phyloP scores from a whole-genome alignment of 2,329 filamentous ascomycete genomes.

The Venturia oleaginea region DNA sequence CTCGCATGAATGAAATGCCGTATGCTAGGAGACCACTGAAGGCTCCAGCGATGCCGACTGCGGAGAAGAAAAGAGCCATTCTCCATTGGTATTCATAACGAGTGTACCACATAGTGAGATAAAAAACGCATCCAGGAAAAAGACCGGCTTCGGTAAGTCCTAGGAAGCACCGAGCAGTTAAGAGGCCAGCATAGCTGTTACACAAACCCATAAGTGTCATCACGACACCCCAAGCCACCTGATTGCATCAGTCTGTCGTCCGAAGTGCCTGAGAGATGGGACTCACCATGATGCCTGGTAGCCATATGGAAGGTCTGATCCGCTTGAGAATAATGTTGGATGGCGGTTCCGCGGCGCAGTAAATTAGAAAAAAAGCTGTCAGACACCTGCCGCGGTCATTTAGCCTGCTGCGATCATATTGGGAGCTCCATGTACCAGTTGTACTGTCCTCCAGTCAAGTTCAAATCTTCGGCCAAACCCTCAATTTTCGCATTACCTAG shows the following conservation, averaged over 20 bases:
- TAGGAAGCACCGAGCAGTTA: constrained; percentile 39
- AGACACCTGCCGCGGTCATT: not conserved
- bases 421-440: not conserved
- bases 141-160: constrained; percentile 31
- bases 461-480: constrained; percentile 13
- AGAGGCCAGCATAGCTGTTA: constrained; percentile 37
- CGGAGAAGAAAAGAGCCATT: constrained; percentile 52
- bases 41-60: constrained; percentile 48
- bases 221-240: constrained; percentile 38
- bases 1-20: constrained; percentile 52
- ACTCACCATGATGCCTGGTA: constrained; percentile 29
- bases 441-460: constrained; percentile 11
- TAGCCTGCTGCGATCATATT: not conserved
- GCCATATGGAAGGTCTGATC: constrained; percentile 25
- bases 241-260: constrained; percentile 13
- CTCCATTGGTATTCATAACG: constrained; percentile 49
- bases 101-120: constrained; percentile 54
- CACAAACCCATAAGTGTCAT: constrained; percentile 43
- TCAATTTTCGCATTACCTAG: constrained; percentile 15
- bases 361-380: constrained; percentile 43
- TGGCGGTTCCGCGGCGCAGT: constrained; percentile 46
- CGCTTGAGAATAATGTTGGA: constrained; percentile 49
- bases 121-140: constrained; percentile 23
- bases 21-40: constrained; percentile 54
- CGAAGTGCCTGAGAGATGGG: constrained; percentile 9